Evolutionary conservation across 257 asterid genomes (phyloP), one percentile per base, ranked within the genome.

Genomic region (Henckelia pumila): DNA sequence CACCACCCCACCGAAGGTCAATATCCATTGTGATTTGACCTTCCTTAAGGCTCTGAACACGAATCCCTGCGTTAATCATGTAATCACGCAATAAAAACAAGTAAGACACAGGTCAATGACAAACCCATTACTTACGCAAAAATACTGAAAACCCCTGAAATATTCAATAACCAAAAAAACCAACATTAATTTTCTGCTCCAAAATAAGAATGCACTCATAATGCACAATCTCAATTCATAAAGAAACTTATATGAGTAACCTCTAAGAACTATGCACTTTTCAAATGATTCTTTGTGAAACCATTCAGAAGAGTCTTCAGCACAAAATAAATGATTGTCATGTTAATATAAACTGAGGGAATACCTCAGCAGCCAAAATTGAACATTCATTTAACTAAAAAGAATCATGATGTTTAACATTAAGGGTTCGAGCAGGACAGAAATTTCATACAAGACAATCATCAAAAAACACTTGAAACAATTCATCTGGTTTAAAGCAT

Each of bases 1-100:
- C 96, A 76, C 99, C 99, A 76, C 99, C 99, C 96, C 97, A 94
- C 35, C 99, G 88, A 50, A 94, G 77, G 81, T 94, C 99, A 65
- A 94, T 91, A 73, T 94, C 99, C 99, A 94, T 94, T 5, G 95
- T 94, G 75, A 94, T 91, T 79, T 94, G 99, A 66, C 99, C 99
- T 71, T 88, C 87, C 77, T 94, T 94, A 65, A 94, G 95, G 81
- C 91, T 94, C 88, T 94, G 99, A 76, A 94, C 96, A 64, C 97
- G 97, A 75, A 94, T 88, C 70, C 99, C 99, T 94, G 86, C 83
- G 79, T 67, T 47, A 56, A 56, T 77, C 30, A 59, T 74, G 69
- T 40, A 72, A 44, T 76, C 66, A 61, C 25, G 64, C 70, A 65
- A 3, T 5, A 47, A 44, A 44, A 2, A 44, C 11, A 44, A 44